These are phyloP conservation scores for Proteromonas lacertae DNA, from an alignment of 352 stramenopile species.

Conservation along the genomic window DNA sequence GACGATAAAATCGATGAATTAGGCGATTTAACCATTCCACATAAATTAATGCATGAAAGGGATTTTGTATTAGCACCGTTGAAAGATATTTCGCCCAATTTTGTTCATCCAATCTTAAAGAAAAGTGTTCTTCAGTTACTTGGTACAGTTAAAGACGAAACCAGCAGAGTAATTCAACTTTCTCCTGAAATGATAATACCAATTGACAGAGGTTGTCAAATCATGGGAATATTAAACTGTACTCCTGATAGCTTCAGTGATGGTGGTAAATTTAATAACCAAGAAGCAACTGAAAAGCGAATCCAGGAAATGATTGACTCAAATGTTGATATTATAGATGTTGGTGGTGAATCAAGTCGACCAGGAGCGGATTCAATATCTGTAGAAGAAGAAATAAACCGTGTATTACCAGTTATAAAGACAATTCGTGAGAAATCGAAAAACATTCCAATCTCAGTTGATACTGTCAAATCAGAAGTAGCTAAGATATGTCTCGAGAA, in stretches of 20 bases:
- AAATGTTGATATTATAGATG: constrained; percentile 73
- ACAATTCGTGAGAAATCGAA: constrained; percentile 39
- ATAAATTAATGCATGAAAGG: constrained; percentile 57
- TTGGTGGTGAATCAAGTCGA: constrained; percentile 89
- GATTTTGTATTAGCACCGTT: constrained; percentile 86
- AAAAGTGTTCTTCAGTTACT: too few species aligned
- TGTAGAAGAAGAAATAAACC: constrained; percentile 43
- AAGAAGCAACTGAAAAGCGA: constrained; percentile 24
- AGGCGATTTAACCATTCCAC: constrained; percentile 42
- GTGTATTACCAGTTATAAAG: constrained; percentile 65
- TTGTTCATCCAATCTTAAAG: constrained; percentile 27
- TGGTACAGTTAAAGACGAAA: too few species aligned
- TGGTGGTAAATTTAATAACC: constrained; percentile 24
- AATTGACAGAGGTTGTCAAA: too few species aligned
- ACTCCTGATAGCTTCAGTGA: constrained; percentile 92
- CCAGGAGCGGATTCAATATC: constrained; percentile 51
- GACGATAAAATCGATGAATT: constrained; percentile 19
- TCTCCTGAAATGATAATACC: too few species aligned
- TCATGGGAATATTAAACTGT: constrained; percentile 97
- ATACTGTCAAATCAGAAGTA: constrained; percentile 65
- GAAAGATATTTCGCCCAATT: constrained; percentile 37
- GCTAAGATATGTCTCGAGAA: constrained; percentile 43
- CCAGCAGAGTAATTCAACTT: too few species aligned
- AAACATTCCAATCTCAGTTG: constrained; percentile 59
- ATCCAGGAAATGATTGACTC: constrained; percentile 42